phyloP scores from a whole-genome alignment of 2,329 filamentous ascomycete genomes.

The Rhexocercosporidium sp. region DNA sequence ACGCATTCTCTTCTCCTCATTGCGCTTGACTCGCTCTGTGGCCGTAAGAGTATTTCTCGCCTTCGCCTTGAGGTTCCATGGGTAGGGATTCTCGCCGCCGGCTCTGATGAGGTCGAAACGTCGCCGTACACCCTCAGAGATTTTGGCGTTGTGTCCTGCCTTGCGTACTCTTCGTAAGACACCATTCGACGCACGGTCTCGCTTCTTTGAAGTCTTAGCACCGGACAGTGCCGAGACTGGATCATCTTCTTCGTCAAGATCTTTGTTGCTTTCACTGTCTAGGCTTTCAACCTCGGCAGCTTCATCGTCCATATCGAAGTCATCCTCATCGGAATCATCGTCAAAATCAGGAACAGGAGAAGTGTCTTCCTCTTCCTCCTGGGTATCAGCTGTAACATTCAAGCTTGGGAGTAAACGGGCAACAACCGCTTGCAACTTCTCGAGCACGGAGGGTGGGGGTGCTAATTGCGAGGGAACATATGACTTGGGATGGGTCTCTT shows the following conservation, averaged over 20 bases:
- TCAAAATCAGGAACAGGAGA: background rate
- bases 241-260: slow-evolving; percentile 4
- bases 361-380: background rate
- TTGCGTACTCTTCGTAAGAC: background rate
- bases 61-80: slow-evolving; percentile 2
- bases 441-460: slow-evolving; percentile 31
- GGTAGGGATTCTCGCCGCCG: slow-evolving; percentile 9
- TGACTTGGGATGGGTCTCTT: slow-evolving; percentile 30
- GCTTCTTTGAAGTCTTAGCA: background rate
- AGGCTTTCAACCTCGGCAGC: background rate
- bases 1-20: no score
- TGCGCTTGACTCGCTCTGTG: background rate
- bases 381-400: background rate
- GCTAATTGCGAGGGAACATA: slow-evolving; percentile 38
- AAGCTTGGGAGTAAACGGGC: slow-evolving; percentile 9
- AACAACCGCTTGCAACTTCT: slow-evolving; percentile 26
- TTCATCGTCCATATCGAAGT: background rate
- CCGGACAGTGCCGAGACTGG: background rate
- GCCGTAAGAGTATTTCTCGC: slow-evolving; percentile 18
- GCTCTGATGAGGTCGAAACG: slow-evolving; percentile 18
- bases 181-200: background rate
- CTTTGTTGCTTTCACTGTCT: slow-evolving; percentile 6
- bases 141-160: slow-evolving; percentile 14
- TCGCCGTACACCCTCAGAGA: slow-evolving; percentile 13
- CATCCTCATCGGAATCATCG: slow-evolving; percentile 4